Percentiles rank a stretch among this genome's conserved stretches.
phyloP scores from a whole-genome alignment of 1,284 basidiomycete genomes.

The Irpex sp. region DNA sequence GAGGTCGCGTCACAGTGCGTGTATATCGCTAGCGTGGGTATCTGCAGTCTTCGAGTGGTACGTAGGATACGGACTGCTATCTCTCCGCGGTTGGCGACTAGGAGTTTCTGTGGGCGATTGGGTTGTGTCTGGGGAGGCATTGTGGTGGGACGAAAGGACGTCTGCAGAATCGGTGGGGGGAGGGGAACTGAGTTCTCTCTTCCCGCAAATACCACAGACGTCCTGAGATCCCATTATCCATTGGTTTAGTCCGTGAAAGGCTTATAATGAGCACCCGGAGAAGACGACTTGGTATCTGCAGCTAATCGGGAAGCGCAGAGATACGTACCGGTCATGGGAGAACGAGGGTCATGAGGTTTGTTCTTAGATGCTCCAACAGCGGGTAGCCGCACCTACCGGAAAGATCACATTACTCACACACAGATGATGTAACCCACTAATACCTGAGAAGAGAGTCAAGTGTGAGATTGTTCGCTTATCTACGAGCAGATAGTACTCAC shows the following conservation, averaged over 20 bases:
- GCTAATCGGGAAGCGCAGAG: not conserved
- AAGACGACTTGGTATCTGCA: not conserved
- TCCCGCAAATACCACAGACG: not conserved
- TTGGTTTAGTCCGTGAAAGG: too few relatives aligned
- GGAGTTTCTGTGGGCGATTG: conserved; percentile 30
- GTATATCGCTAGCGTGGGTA: conserved; percentile 52
- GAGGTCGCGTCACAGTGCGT: conserved; percentile 50
- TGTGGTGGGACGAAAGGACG: not conserved
- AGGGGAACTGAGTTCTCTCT: not conserved
- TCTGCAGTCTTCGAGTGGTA: conserved; percentile 44
- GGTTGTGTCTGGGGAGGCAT: not conserved
- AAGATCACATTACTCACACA: too few relatives aligned
- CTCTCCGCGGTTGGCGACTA: conserved; percentile 49
- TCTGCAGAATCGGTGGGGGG: not conserved
- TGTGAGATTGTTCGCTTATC: not conserved
- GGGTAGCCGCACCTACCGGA: too few relatives aligned
- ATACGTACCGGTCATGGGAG: not conserved
- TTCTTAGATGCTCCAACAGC: too few relatives aligned
- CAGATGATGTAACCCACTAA: too few relatives aligned
- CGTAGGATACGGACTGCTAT: conserved; percentile 55
- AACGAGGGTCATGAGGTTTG: not conserved
- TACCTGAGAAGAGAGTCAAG: too few relatives aligned
- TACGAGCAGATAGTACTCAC: not conserved
- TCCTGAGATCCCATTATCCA: not conserved
- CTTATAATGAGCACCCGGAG: too few relatives aligned